A percentile compares a stretch with the other conserved stretches of the same genome.
Conservation (phyloP, 176 grass and related monocot genomes). For the Oropetium thomaeum region DNA sequence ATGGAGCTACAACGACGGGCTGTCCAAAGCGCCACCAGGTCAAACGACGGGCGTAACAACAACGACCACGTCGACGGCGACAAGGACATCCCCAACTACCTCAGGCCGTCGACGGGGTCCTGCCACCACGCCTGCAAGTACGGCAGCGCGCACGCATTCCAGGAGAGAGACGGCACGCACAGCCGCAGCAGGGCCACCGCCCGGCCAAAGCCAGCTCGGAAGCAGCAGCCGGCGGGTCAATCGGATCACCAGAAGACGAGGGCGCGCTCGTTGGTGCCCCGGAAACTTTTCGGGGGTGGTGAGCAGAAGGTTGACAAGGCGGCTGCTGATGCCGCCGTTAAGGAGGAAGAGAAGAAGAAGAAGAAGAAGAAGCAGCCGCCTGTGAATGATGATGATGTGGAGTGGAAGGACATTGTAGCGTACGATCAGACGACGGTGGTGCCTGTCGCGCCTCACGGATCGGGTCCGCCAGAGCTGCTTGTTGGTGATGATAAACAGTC, state of each 20-base stretch:
- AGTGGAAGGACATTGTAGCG: slow-evolving; percentile 63
- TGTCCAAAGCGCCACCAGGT: background rate
- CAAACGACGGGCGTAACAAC: background rate
- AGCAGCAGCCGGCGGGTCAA: background rate
- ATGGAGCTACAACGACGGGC: slow-evolving; percentile 31
- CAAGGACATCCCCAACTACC: slow-evolving; percentile 49
- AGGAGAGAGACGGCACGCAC: slow-evolving; percentile 20
- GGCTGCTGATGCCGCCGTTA: background rate
- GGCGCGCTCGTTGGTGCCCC: slow-evolving; percentile 44
- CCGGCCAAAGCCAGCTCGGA: slow-evolving; percentile 1
- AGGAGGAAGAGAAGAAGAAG: no score
- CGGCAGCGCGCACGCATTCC: slow-evolving; percentile 37
- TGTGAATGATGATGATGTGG: slow-evolving; percentile 32
- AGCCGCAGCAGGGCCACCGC: no score
- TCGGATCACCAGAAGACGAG: slow-evolving; percentile 16
- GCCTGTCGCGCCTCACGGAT: background rate
- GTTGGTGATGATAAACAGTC: no score
- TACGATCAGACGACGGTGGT: slow-evolving; percentile 34
- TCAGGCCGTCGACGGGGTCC: slow-evolving; percentile 48
- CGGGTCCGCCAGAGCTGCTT: no score
- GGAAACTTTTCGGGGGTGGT: slow-evolving; percentile 32
- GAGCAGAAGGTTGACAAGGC: background rate
- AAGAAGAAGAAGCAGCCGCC: background rate
- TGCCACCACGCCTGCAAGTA: slow-evolving; percentile 77
- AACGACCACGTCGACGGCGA: no score